Evolutionary conservation across 495 filamentous ascomycete species (phyloP).

Genomic region (Trichocladium antarcticum): DNA sequence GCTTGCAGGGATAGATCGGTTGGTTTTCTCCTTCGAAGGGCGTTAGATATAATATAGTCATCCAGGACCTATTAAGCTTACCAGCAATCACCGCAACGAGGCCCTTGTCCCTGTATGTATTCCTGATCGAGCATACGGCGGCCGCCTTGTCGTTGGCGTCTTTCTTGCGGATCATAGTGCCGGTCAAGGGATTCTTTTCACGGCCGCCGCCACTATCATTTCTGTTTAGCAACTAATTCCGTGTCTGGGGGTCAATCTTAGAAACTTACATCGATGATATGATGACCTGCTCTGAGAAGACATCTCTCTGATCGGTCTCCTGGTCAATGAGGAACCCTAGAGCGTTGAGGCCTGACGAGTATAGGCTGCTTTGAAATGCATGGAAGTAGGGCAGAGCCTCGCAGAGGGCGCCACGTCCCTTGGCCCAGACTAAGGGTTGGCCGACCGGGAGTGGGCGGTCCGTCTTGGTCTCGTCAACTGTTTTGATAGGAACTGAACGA

Average conservation of each 20-base stretch:
- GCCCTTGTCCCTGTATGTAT: constrained; percentile 24
- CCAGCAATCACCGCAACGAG: constrained; percentile 52
- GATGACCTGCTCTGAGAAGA: constrained; percentile 52
- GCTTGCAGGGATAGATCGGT: constrained; percentile 37
- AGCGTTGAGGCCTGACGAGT: constrained; percentile 37
- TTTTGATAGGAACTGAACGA: not conserved
- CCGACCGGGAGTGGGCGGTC: not conserved
- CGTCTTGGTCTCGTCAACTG: not conserved
- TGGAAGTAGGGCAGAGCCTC: constrained; percentile 59
- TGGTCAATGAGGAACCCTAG: constrained; percentile 53
- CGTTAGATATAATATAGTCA: constrained; percentile 4
- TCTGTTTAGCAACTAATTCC: not conserved
- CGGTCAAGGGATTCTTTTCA: constrained; percentile 26
- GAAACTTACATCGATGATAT: constrained; percentile 53
- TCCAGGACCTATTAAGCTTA: constrained; percentile 22
- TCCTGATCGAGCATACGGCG: constrained; percentile 28
- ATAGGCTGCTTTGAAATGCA: constrained; percentile 49
- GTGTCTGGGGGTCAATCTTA: not conserved
- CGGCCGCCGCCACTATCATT: constrained; percentile 42
- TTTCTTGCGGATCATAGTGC: constrained; percentile 28
- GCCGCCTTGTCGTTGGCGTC: constrained; percentile 33
- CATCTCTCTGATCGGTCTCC: constrained; percentile 43
- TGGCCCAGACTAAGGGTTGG: constrained; percentile 36
- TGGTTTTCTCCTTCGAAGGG: constrained; percentile 42
- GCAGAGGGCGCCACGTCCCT: constrained; percentile 50